Percentiles rank a stretch among this genome's conserved stretches.
phyloP scores from a whole-genome alignment of 2,329 filamentous ascomycete genomes.

The Trichoderma hamatum region DNA sequence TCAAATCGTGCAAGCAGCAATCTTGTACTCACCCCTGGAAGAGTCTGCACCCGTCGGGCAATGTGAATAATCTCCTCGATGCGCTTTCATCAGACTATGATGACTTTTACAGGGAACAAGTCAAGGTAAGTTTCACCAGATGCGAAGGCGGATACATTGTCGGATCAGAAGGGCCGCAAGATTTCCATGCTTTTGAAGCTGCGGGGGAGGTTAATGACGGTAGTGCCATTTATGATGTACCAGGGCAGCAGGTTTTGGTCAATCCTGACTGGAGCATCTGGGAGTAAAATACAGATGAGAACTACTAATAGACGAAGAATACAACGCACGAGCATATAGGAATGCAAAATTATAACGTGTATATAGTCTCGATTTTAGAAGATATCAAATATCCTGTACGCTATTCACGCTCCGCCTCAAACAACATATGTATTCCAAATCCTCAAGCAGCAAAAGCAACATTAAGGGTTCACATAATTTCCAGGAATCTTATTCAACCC shows the following conservation, averaged over 20 bases:
- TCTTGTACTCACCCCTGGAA: slow-evolving; percentile 61
- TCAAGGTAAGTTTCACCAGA: slow-evolving; percentile 53
- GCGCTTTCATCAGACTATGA: slow-evolving; percentile 55
- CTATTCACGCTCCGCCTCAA: neutral
- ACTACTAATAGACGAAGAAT: neutral
- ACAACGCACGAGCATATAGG: neutral
- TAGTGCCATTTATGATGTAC: neutral
- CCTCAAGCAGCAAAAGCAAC: neutral
- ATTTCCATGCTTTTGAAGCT: neutral
- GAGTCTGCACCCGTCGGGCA: slow-evolving; percentile 56
- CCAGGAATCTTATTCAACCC: slow-evolving; percentile 37
- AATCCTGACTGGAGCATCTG: slow-evolving; percentile 21
- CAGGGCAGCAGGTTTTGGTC: neutral
- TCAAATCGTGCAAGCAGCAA: slow-evolving; percentile 61
- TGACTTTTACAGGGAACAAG: slow-evolving; percentile 51
- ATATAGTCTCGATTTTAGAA: too few species aligned
- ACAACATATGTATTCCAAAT: neutral
- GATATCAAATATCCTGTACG: too few species aligned
- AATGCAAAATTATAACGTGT: neutral
- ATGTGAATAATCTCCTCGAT: slow-evolving; percentile 54
- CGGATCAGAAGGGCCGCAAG: slow-evolving; percentile 57
- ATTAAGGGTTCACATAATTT: slow-evolving; percentile 47
- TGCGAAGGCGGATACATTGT: slow-evolving; percentile 59
- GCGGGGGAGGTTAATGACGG: neutral
- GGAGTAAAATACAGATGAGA: neutral